Percentiles rank a stretch among this genome's conserved stretches.
These are phyloP conservation scores for Debaryomyces coudertii DNA, from an alignment of 1,139 yeast genomes.

Conservation along the genomic window DNA sequence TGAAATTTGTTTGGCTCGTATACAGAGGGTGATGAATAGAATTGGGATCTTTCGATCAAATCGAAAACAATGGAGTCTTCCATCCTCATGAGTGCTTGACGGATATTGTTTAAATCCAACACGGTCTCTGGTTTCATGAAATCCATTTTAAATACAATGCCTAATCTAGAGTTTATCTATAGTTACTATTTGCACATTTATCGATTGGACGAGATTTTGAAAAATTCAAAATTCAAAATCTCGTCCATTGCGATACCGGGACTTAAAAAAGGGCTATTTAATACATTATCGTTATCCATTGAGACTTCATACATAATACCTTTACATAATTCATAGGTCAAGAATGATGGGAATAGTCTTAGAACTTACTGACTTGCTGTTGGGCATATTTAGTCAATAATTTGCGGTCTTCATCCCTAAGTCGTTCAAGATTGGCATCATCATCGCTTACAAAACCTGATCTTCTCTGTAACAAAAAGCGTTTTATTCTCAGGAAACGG, in stretches of 20 bases:
- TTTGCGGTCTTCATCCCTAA: slow-evolving; percentile 31
- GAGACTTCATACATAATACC: not conserved
- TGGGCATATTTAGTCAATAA: slow-evolving; percentile 39
- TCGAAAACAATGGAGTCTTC: slow-evolving; percentile 95
- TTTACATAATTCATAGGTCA: not conserved
- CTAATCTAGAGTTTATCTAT: not conserved
- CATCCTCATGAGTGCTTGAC: slow-evolving; percentile 86
- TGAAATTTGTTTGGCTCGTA: slow-evolving; percentile 61
- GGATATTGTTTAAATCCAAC: slow-evolving; percentile 75
- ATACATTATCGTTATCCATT: not conserved
- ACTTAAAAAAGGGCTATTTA: not conserved
- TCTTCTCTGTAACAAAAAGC: slow-evolving; percentile 65
- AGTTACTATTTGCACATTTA: not conserved
- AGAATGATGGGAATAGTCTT: slow-evolving; percentile 11
- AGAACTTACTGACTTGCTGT: slow-evolving; percentile 26
- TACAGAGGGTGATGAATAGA: slow-evolving; percentile 73
- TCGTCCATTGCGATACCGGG: not conserved
- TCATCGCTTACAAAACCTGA: slow-evolving; percentile 29
- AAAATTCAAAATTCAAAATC: no score
- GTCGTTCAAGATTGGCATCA: slow-evolving; percentile 19
- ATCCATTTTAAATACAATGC: slow-evolving; percentile 57
- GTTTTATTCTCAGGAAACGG: slow-evolving; percentile 45
- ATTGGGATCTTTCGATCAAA: slow-evolving; percentile 91
- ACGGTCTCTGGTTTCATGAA: slow-evolving; percentile 84
- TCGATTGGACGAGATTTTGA: not conserved